Evolutionary conservation across 495 filamentous ascomycete species (phyloP).

Genomic region (Echria macrotheca): DNA sequence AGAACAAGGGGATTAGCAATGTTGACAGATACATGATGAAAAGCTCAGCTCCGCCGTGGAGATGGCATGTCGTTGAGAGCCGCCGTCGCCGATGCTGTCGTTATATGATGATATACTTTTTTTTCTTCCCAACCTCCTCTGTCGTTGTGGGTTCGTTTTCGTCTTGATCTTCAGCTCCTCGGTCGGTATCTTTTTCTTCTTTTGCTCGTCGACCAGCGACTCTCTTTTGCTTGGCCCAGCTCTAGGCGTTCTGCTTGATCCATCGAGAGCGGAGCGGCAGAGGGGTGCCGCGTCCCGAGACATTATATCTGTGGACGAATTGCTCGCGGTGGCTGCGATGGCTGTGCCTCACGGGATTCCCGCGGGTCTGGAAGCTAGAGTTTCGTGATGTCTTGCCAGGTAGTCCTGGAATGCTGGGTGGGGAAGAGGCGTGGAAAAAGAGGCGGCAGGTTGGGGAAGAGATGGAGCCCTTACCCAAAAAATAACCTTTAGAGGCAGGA

Average conservation of each 20-base stretch:
- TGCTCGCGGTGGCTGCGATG: not conserved
- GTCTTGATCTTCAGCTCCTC: too few relatives aligned
- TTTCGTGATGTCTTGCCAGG: conserved; percentile 5
- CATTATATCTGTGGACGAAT: conserved; percentile 11
- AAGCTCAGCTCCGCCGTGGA: not conserved
- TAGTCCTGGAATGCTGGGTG: conserved; percentile 6
- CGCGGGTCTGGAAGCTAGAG: not conserved
- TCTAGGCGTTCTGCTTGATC: too few relatives aligned
- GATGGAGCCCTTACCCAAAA: too few relatives aligned
- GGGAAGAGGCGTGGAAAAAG: not conserved
- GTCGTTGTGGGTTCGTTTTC: too few relatives aligned
- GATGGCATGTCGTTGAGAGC: not conserved
- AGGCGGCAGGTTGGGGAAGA: not conserved
- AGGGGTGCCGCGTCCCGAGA: conserved; percentile 8
- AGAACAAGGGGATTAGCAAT: conserved; percentile 4
- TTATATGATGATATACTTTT: too few relatives aligned
- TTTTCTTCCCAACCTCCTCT: too few relatives aligned
- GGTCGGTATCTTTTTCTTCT: too few relatives aligned
- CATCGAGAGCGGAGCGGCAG: too few relatives aligned
- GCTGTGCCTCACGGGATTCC: not conserved
- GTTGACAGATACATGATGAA: not conserved
- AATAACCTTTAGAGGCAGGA: too few relatives aligned
- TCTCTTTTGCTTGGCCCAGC: not conserved
- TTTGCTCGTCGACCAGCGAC: not conserved
- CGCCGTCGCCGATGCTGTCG: not conserved